Percentiles rank a stretch among this genome's conserved stretches.
phyloP scores from a whole-genome alignment of 192 early-diverging fungal species.

The Backusella mclennaniae region DNA sequence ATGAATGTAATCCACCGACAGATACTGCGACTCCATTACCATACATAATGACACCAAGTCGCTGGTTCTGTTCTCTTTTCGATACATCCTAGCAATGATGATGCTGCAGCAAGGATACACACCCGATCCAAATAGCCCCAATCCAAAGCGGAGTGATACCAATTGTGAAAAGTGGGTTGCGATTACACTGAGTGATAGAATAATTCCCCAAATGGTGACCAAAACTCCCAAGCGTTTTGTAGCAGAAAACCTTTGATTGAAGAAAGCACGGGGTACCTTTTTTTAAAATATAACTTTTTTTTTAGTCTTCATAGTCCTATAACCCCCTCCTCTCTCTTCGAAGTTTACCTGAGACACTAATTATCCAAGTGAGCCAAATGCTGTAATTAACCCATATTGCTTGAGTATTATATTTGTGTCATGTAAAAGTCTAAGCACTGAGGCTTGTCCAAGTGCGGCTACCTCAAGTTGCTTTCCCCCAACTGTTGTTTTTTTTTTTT shows the following conservation, averaged over 20 bases:
- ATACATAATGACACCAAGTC: slow-evolving; percentile 9
- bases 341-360: neutral
- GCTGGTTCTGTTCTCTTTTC: slow-evolving; percentile 2
- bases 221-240: slow-evolving; percentile 2
- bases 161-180: slow-evolving; percentile 20
- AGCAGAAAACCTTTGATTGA: slow-evolving; percentile 16
- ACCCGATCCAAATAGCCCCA: slow-evolving; percentile 26
- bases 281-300: no score
- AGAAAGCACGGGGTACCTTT: slow-evolving; percentile 16
- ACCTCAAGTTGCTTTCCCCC: no score
- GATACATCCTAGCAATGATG: slow-evolving; percentile 20
- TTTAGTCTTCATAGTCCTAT: no score
- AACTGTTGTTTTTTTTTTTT: no score
- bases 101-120: slow-evolving; percentile 9
- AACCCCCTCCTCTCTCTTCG: no score
- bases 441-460: no score
- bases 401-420: no score
- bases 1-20: slow-evolving; percentile 21
- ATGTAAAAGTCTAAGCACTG: no score
- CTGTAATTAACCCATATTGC: no score
- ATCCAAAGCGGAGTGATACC: slow-evolving; percentile 11
- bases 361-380: no score
- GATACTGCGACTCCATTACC: slow-evolving; percentile 16
- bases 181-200: slow-evolving; percentile 5
- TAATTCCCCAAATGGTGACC: slow-evolving; percentile 19